A percentile compares a stretch with the other conserved stretches of the same genome.
These are phyloP conservation scores for Kodamaea neixiangensis DNA, from an alignment of 805 yeast species.

Conservation along the genomic window DNA sequence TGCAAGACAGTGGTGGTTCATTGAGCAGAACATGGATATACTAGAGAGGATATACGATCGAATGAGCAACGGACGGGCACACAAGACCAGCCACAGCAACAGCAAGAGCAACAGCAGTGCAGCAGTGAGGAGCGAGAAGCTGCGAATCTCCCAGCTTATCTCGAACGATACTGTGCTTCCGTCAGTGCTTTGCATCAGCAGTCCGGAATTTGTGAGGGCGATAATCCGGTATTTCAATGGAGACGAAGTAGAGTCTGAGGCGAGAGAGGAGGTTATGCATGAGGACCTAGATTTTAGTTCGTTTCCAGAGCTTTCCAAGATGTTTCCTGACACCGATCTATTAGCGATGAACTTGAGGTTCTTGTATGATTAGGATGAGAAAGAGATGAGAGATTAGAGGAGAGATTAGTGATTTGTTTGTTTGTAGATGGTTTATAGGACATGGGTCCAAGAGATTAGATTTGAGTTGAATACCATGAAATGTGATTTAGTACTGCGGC, in stretches of 20 bases:
- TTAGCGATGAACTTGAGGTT: neutral
- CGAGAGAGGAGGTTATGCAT: neutral
- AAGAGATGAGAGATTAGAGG: no score
- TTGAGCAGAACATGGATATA: conserved; percentile 4
- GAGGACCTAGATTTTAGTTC: neutral
- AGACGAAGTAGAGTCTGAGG: neutral
- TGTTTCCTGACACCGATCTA: neutral
- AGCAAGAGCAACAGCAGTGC: neutral
- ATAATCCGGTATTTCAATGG: conserved; percentile 8
- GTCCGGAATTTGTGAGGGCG: conserved; percentile 7
- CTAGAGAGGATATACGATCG: conserved; percentile 4
- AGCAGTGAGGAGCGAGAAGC: conserved; percentile 6
- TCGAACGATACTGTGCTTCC: conserved; percentile 9
- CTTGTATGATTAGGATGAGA: neutral
- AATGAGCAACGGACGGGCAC: neutral
- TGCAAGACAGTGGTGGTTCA: conserved; percentile 9
- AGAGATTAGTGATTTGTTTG: no score
- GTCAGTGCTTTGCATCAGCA: conserved; percentile 10
- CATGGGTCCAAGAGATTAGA: no score
- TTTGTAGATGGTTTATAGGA: no score
- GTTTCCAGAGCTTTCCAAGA: neutral
- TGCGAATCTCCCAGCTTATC: conserved; percentile 6
- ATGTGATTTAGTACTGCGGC: no score
- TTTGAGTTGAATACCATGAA: no score
- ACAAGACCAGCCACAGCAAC: neutral